These are phyloP conservation scores for Candida suzukii DNA, from an alignment of 805 yeast species.

Conservation along the genomic window DNA sequence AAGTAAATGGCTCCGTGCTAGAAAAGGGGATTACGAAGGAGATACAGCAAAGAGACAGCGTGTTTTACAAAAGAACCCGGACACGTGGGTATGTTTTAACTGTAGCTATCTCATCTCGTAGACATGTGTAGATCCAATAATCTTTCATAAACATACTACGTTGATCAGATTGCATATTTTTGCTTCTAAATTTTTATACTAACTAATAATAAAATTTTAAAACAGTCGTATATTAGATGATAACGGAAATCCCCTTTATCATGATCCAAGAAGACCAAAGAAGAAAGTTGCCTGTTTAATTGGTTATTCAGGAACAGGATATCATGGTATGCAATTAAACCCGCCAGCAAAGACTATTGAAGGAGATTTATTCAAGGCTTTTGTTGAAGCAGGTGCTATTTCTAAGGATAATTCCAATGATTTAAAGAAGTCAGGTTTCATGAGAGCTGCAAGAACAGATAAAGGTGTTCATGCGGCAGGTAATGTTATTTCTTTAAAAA, in stretches of 20 bases:
- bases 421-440: slow-evolving; percentile 78
- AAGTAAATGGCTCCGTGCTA: slow-evolving; percentile 17
- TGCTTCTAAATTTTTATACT: too few species aligned
- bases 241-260: slow-evolving; percentile 53
- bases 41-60: slow-evolving; percentile 23
- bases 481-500: slow-evolving; percentile 75
- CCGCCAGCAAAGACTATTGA: slow-evolving; percentile 88
- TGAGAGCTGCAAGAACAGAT: slow-evolving; percentile 85
- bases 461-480: slow-evolving; percentile 99
- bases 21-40: slow-evolving; percentile 20
- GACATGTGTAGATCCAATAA: too few species aligned
- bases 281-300: slow-evolving; percentile 83
- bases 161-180: too few species aligned
- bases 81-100: slow-evolving; percentile 52
- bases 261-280: slow-evolving; percentile 68
- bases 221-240: slow-evolving; percentile 45
- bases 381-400: slow-evolving; percentile 81
- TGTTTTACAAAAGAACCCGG: slow-evolving; percentile 23
- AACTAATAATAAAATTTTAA: slow-evolving; percentile 9
- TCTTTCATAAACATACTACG: too few species aligned
- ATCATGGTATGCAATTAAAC: slow-evolving; percentile 92
- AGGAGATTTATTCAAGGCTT: slow-evolving; percentile 78
- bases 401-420: slow-evolving; percentile 83
- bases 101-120: too few species aligned
- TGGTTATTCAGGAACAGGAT: slow-evolving; percentile 95